phyloP scores from a whole-genome alignment of 1,284 basidiomycete genomes.

The Puccinia novopanici region DNA sequence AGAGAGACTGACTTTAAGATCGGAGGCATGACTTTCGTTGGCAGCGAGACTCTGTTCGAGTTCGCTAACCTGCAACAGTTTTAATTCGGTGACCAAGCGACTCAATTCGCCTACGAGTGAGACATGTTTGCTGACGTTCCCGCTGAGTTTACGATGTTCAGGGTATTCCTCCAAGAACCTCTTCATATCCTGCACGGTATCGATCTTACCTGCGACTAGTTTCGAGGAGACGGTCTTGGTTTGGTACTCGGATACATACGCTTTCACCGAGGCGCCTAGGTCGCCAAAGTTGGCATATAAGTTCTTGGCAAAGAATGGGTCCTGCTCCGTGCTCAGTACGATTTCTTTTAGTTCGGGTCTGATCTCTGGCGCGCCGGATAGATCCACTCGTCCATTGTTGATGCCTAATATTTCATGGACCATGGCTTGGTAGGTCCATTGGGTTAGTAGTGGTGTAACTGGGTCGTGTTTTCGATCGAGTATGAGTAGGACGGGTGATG shows the following conservation, averaged over 20 bases:
- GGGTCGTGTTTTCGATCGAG: constrained; percentile 92
- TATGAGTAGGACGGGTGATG: constrained; percentile 64
- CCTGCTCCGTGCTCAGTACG: constrained; percentile 85
- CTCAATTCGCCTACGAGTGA: constrained; percentile 94
- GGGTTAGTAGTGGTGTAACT: constrained; percentile 92
- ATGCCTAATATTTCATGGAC: constrained; percentile 95
- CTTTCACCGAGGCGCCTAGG: constrained; percentile 85
- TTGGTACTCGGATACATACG: constrained; percentile 93
- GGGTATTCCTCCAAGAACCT: constrained; percentile 98
- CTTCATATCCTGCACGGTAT: constrained; percentile 97
- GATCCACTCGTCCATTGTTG: constrained; percentile 86
- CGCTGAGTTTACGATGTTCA: constrained; percentile 91
- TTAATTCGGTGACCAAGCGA: constrained; percentile 79
- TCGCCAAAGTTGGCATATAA: constrained; percentile 95
- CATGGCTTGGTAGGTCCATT: constrained; percentile 99
- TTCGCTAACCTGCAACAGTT: constrained; percentile 85
- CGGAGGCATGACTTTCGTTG: constrained; percentile 76
- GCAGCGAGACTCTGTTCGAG: constrained; percentile 94
- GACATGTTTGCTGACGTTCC: constrained; percentile 98
- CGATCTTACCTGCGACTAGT: constrained; percentile 66
- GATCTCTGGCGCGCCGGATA: constrained; percentile 82
- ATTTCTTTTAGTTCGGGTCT: constrained; percentile 89
- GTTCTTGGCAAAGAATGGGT: constrained; percentile 91
- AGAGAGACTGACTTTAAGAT: constrained; percentile 65
- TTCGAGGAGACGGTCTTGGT: constrained; percentile 72